Percentiles rank a stretch among this genome's conserved stretches.
Evolutionary conservation across 139 green algal genomes (phyloP).

Genomic region (Chlamydomonas eustigma): DNA sequence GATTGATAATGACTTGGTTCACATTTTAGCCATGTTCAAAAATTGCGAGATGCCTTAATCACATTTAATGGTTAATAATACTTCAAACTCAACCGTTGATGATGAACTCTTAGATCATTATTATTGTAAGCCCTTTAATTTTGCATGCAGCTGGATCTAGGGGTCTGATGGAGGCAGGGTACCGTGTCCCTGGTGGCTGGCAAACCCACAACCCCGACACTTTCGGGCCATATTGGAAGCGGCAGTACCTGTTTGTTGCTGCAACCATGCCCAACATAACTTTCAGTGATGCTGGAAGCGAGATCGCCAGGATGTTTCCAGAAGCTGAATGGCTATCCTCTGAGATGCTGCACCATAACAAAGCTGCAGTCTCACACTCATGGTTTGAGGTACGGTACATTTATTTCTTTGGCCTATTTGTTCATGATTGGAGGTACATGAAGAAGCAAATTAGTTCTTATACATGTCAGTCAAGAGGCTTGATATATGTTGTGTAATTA

Average conservation of each 20-base stretch:
- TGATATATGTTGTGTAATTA: no score
- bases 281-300: constrained; percentile 50
- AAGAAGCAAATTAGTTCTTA: no score
- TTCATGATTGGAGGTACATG: no score
- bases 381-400: constrained; percentile 2
- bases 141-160: constrained; percentile 29
- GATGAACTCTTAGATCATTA: no score
- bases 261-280: constrained; percentile 82
- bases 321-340: constrained; percentile 67
- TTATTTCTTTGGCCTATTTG: no score
- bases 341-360: constrained; percentile 61
- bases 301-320: constrained; percentile 58
- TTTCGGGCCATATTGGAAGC: constrained; percentile 32
- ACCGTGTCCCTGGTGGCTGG: constrained; percentile 6
- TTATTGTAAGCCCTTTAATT: no score
- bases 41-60: no score
- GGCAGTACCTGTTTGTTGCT: constrained; percentile 88
- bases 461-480: no score
- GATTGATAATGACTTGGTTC: no score
- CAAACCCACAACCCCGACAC: not conserved
- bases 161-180: constrained; percentile 51
- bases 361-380: constrained; percentile 12
- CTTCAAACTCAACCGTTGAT: no score
- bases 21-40: no score
- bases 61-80: no score